Conservation (phyloP, 805 yeast species). For the Metschnikowia similis region DNA sequence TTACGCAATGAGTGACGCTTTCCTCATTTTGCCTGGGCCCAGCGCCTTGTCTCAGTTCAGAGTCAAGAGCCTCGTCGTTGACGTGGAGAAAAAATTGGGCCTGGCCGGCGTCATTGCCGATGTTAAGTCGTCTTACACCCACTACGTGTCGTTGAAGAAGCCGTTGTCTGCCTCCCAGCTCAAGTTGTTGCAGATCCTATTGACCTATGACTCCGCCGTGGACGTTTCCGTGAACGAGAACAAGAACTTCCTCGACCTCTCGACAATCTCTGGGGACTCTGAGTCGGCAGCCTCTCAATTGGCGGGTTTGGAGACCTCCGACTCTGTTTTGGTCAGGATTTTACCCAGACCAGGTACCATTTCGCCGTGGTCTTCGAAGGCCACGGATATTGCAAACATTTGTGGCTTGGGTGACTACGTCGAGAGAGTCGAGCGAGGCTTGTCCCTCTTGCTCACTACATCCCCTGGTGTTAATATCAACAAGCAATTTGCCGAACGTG, state of each 20-base stretch:
- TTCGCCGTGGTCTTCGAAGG: slow-evolving; percentile 99
- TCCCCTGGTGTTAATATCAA: slow-evolving; percentile 62
- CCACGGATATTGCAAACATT: slow-evolving; percentile 87
- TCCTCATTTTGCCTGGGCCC: slow-evolving; percentile 72
- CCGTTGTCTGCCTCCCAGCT: slow-evolving; percentile 38
- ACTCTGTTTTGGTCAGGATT: slow-evolving; percentile 61
- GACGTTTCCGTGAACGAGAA: slow-evolving; percentile 48
- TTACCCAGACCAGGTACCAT: slow-evolving; percentile 94
- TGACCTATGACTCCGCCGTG: slow-evolving; percentile 69
- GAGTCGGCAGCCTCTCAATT: slow-evolving; percentile 9
- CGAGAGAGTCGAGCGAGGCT: slow-evolving; percentile 88
- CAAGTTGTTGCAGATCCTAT: slow-evolving; percentile 52
- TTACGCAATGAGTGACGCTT: slow-evolving; percentile 18
- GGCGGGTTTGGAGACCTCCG: slow-evolving; percentile 5
- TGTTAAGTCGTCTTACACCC: slow-evolving; percentile 72
- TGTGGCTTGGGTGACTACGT: slow-evolving; percentile 73
- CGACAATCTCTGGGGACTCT: slow-evolving; percentile 25
- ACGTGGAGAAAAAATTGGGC: slow-evolving; percentile 68
- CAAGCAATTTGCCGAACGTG: slow-evolving; percentile 35
- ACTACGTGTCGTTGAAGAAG: slow-evolving; percentile 62
- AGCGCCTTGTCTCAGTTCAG: slow-evolving; percentile 85
- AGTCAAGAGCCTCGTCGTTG: slow-evolving; percentile 65
- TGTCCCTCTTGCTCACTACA: slow-evolving; percentile 57
- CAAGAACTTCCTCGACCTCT: slow-evolving; percentile 33
- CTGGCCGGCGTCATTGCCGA: slow-evolving; percentile 57